Percentiles rank a stretch among this genome's conserved stretches.
Evolutionary conservation across 2,329 filamentous ascomycete genomes (phyloP).

Genomic region (Aspergillus flavus): DNA sequence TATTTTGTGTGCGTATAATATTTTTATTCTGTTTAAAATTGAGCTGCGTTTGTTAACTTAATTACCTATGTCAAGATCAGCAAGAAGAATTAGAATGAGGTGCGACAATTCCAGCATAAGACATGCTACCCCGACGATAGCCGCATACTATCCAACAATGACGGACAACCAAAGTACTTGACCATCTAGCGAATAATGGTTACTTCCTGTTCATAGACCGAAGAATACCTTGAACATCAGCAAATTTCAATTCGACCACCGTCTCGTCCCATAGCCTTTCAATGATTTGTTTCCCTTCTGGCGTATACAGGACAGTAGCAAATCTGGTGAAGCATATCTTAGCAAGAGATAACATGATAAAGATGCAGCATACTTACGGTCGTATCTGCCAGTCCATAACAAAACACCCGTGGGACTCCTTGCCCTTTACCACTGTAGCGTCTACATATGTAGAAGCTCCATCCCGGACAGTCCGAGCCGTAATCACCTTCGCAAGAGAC

Average conservation of each 20-base stretch:
- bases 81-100: not conserved
- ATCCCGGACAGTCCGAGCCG: slow-evolving; percentile 27
- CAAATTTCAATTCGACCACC: slow-evolving; percentile 24
- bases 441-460: slow-evolving; percentile 55
- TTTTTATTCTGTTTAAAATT: not conserved
- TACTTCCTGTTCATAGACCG: not conserved
- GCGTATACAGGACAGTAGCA: slow-evolving; percentile 30
- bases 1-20: not conserved
- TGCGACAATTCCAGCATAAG: not conserved
- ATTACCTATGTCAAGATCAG: not conserved
- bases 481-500: slow-evolving; percentile 14
- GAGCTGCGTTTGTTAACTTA: not conserved
- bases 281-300: slow-evolving; percentile 38
- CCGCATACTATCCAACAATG: not conserved
- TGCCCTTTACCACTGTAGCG: slow-evolving; percentile 49
- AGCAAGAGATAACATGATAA: not conserved
- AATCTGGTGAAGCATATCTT: slow-evolving; percentile 1
- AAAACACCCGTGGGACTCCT: slow-evolving; percentile 56
- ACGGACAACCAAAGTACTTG: not conserved
- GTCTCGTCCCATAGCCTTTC: slow-evolving; percentile 42
- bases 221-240: slow-evolving; percentile 15
- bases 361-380: not conserved
- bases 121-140: not conserved
- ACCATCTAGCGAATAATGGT: not conserved
- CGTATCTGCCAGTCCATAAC: slow-evolving; percentile 30